Conservation (phyloP, 768 basidiomycete species). For the Xerocomellus amylosporus region DNA sequence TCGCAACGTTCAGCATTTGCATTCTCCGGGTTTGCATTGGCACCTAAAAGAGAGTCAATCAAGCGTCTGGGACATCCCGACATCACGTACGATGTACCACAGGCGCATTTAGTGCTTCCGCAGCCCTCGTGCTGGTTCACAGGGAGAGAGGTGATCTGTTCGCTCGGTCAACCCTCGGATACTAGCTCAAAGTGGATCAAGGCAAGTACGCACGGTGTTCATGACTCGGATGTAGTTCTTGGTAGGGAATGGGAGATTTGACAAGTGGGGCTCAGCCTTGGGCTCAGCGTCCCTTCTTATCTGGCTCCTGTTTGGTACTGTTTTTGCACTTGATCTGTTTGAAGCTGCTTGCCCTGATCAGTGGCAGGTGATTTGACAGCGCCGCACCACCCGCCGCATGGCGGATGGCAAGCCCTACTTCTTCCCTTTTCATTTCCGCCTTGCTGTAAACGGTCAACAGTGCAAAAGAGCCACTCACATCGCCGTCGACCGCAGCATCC, state of each 20-base stretch:
- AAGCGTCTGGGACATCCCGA: neutral
- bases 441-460: neutral
- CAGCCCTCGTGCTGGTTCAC: constrained; percentile 9
- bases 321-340: neutral
- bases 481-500: no score
- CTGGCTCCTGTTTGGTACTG: neutral
- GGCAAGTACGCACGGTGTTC: constrained; percentile 3
- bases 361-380: no score
- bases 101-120: neutral
- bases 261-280: no score
- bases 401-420: neutral
- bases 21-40: neutral
- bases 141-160: neutral
- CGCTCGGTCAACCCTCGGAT: neutral
- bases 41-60: neutral
- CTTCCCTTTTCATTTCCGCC: neutral
- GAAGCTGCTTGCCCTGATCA: no score
- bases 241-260: neutral
- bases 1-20: neutral
- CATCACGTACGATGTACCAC: neutral
- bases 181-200: neutral
- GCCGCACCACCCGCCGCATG: no score
- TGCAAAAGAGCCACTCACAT: no score
- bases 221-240: neutral
- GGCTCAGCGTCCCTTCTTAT: neutral